Conservation (phyloP, 495 filamentous ascomycete species). For the Xylaria bambusicola region DNA sequence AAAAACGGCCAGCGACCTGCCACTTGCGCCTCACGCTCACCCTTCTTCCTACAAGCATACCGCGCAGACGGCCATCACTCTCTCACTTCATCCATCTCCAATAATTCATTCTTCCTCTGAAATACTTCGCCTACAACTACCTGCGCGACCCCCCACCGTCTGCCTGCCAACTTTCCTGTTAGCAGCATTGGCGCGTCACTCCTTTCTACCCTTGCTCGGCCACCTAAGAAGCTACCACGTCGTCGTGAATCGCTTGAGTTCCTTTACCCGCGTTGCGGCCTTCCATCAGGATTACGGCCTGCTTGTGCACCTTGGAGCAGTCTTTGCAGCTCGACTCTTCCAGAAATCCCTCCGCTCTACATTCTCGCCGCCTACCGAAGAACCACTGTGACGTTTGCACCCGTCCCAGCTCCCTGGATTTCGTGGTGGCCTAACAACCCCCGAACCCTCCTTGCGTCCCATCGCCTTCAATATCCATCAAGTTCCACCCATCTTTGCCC, state of each 20-base stretch:
- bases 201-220: conserved; percentile 20
- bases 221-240: conserved; percentile 14
- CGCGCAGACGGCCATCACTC: conserved; percentile 20
- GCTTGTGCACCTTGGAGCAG: conserved; percentile 14
- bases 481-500: conserved; percentile 21
- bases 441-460: conserved; percentile 14
- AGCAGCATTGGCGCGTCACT: conserved; percentile 18
- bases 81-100: conserved; percentile 8
- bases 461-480: conserved; percentile 21
- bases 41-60: conserved; percentile 28
- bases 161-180: conserved; percentile 14
- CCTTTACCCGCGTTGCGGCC: conserved; percentile 25
- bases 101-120: conserved; percentile 17
- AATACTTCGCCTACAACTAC: conserved; percentile 21
- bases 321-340: conserved; percentile 11
- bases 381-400: conserved; percentile 13
- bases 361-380: conserved; percentile 15
- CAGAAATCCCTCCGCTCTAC: conserved; percentile 1
- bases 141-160: conserved; percentile 13
- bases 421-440: conserved; percentile 15
- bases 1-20: conserved; percentile 26
- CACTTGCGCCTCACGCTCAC: conserved; percentile 20
- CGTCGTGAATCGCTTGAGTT: conserved; percentile 28
- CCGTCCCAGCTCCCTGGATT: conserved; percentile 13
- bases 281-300: conserved; percentile 26